Percentiles rank a stretch among this genome's conserved stretches.
phyloP scores from a whole-genome alignment of 345 rosid genomes.

The Salix udensis region DNA sequence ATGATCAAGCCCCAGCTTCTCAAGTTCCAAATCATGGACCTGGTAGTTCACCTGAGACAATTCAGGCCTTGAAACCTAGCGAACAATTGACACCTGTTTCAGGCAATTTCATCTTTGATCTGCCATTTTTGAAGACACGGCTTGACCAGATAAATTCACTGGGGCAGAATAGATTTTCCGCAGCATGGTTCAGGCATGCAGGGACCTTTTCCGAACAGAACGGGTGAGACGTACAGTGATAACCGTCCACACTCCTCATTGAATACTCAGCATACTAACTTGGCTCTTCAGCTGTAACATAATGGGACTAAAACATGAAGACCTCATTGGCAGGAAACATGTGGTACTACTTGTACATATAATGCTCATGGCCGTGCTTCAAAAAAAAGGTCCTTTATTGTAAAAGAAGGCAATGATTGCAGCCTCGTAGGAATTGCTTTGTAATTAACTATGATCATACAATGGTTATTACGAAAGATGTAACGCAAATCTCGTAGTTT shows the following conservation, averaged over 20 bases:
- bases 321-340: too few species aligned
- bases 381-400: neutral
- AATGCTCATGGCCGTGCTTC: neutral
- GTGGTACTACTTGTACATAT: neutral
- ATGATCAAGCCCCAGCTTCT: constrained; percentile 7
- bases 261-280: constrained; percentile 19
- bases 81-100: constrained; percentile 11
- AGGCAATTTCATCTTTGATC: constrained; percentile 30
- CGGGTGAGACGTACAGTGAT: constrained; percentile 10
- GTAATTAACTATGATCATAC: neutral
- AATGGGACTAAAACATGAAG: neutral
- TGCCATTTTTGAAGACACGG: constrained; percentile 34
- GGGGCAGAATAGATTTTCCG: constrained; percentile 8
- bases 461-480: neutral
- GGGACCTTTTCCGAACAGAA: constrained; percentile 4
- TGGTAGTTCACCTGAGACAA: neutral
- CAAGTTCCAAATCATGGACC: constrained; percentile 5
- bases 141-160: constrained; percentile 31
- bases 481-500: neutral
- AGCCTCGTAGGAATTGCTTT: neutral
- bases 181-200: constrained; percentile 3
- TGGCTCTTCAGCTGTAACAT: constrained; percentile 31
- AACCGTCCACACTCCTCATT: constrained; percentile 14
- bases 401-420: neutral
- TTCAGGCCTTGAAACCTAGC: constrained; percentile 7